These are phyloP conservation scores for Dentipellis sp. DNA, from an alignment of 768 basidiomycete species.

Conservation along the genomic window DNA sequence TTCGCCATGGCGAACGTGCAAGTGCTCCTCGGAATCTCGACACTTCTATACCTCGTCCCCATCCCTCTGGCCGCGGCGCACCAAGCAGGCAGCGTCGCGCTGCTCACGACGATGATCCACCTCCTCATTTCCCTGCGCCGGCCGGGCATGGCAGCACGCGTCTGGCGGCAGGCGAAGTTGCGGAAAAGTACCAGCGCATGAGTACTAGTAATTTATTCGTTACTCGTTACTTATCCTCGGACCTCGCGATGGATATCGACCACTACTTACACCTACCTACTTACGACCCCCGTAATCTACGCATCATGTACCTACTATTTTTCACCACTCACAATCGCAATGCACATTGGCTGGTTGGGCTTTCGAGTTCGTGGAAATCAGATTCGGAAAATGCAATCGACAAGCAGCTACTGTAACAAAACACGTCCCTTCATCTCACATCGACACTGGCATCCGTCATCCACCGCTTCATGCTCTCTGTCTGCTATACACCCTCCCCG, in stretches of 20 bases:
- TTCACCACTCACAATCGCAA: too few relatives aligned
- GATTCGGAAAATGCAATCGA: neutral
- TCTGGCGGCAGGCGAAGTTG: slow-evolving; percentile 39
- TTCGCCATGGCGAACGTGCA: slow-evolving; percentile 83
- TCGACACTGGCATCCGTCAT: neutral
- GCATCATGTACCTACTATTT: too few relatives aligned
- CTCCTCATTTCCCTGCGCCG: slow-evolving; percentile 61
- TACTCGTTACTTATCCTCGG: neutral
- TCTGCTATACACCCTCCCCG: neutral
- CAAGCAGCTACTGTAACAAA: neutral
- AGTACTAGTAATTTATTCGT: too few relatives aligned
- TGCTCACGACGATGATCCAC: slow-evolving; percentile 79
- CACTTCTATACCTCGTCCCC: slow-evolving; percentile 88
- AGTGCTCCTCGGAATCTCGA: slow-evolving; percentile 66
- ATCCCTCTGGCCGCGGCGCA: slow-evolving; percentile 87
- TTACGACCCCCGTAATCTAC: too few relatives aligned
- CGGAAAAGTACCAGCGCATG: neutral
- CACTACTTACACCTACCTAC: too few relatives aligned
- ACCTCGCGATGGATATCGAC: neutral
- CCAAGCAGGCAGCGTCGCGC: slow-evolving; percentile 87
- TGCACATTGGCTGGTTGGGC: too few relatives aligned
- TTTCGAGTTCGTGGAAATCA: too few relatives aligned
- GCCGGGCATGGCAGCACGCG: slow-evolving; percentile 55
- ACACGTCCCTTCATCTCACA: neutral
- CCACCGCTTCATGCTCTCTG: too few relatives aligned